phyloP scores from a whole-genome alignment of 2,329 filamentous ascomycete genomes.

The Sporothrix curviconia region DNA sequence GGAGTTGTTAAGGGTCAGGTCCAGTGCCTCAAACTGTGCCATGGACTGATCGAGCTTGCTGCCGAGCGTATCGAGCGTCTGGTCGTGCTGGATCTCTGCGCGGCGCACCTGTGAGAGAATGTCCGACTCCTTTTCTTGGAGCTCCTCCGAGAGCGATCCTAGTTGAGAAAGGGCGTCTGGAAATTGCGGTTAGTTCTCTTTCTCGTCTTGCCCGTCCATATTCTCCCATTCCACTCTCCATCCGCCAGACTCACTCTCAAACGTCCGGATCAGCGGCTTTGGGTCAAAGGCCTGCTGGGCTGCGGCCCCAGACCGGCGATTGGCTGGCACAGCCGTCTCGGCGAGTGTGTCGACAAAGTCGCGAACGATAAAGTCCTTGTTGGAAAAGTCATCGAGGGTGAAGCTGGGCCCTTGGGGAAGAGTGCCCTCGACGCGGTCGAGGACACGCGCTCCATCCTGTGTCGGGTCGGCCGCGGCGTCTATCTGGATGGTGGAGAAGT shows the following conservation, averaged over 20 bases:
- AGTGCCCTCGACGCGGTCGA: slow-evolving; percentile 53
- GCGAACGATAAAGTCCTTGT: slow-evolving; percentile 92
- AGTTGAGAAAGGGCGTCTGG: slow-evolving; percentile 61
- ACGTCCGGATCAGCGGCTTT: slow-evolving; percentile 91
- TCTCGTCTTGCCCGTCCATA: neutral
- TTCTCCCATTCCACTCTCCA: slow-evolving; percentile 19
- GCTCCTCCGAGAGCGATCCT: slow-evolving; percentile 67
- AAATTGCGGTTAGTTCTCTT: neutral
- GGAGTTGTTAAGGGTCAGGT: slow-evolving; percentile 68
- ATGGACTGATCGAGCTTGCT: slow-evolving; percentile 88
- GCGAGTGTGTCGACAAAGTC: slow-evolving; percentile 94
- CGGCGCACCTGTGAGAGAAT: slow-evolving; percentile 81
- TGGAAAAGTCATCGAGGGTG: slow-evolving; percentile 80
- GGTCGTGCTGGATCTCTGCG: slow-evolving; percentile 85
- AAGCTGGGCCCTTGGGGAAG: slow-evolving; percentile 75
- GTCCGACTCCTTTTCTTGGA: slow-evolving; percentile 87
- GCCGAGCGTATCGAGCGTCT: slow-evolving; percentile 81
- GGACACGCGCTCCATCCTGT: slow-evolving; percentile 34
- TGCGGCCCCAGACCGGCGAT: slow-evolving; percentile 66
- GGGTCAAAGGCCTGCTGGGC: slow-evolving; percentile 72
- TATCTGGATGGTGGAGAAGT: no score
- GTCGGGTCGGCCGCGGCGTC: neutral
- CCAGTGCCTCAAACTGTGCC: slow-evolving; percentile 82
- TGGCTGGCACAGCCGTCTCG: slow-evolving; percentile 71
- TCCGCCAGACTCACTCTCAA: slow-evolving; percentile 79